Percentiles rank a stretch among this genome's conserved stretches.
Evolutionary conservation across 1,139 yeast species (phyloP).

Genomic region (Geotrichum fermentans): DNA sequence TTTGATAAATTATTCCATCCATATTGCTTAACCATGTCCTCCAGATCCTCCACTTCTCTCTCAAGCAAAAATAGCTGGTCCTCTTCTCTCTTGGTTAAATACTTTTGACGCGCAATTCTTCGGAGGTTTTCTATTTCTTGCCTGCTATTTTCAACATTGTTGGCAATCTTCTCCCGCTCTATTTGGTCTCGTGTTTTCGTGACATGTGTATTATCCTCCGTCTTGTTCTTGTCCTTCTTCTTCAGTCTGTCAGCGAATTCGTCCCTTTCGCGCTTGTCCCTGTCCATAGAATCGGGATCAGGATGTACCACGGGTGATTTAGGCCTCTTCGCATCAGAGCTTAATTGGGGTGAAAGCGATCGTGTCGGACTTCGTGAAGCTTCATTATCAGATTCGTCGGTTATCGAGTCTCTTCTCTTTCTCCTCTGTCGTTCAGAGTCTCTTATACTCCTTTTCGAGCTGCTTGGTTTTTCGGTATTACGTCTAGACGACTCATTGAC

Average conservation of each 20-base stretch:
- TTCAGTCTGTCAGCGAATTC: slow-evolving; percentile 34
- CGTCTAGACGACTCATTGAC: background rate
- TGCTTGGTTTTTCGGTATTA: background rate
- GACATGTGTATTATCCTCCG: slow-evolving; percentile 14
- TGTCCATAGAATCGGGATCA: slow-evolving; percentile 23
- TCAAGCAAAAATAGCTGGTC: slow-evolving; percentile 44
- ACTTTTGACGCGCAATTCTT: slow-evolving; percentile 46
- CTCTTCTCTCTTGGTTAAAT: slow-evolving; percentile 47
- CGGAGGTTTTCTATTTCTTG: slow-evolving; percentile 39
- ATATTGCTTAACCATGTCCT: slow-evolving; percentile 43
- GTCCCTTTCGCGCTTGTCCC: slow-evolving; percentile 32
- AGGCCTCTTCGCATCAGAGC: slow-evolving; percentile 19
- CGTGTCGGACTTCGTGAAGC: background rate
- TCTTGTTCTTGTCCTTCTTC: slow-evolving; percentile 25
- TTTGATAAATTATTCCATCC: slow-evolving; percentile 50
- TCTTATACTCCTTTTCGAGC: background rate
- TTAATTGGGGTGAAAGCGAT: slow-evolving; percentile 17
- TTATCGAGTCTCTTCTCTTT: slow-evolving; percentile 6
- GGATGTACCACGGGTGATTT: background rate
- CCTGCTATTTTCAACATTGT: slow-evolving; percentile 26
- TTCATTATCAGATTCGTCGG: background rate
- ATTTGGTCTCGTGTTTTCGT: slow-evolving; percentile 12
- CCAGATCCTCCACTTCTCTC: slow-evolving; percentile 48
- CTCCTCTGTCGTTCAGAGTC: slow-evolving; percentile 1
- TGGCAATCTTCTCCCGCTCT: slow-evolving; percentile 24